Percentiles rank a stretch among this genome's conserved stretches.
Conservation (phyloP, 352 stramenopile genomes). For the Globisporangium abappressorium region DNA sequence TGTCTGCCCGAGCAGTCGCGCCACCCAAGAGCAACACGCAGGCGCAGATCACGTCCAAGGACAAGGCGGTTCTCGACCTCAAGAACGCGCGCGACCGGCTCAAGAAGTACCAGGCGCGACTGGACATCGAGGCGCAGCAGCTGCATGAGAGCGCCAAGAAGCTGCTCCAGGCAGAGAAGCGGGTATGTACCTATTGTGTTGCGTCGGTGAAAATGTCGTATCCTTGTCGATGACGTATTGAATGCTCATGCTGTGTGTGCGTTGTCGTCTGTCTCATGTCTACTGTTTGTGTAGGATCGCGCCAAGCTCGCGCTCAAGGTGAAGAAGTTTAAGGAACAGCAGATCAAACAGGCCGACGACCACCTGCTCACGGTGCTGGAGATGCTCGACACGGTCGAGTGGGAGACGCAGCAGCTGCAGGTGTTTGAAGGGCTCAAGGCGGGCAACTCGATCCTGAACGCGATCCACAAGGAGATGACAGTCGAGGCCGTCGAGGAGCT, state of each 20-base stretch:
- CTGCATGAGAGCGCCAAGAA: constrained; percentile 78
- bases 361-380: constrained; percentile 85
- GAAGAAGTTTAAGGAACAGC: constrained; percentile 89
- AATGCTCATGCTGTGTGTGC: constrained; percentile 1
- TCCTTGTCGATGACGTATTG: not conserved
- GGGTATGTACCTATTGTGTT: constrained; percentile 27
- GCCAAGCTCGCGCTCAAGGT: constrained; percentile 86
- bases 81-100: constrained; percentile 89
- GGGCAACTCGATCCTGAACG: constrained; percentile 84
- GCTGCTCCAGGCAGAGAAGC: constrained; percentile 63
- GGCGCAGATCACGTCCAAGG: constrained; percentile 79
- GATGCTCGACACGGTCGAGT: constrained; percentile 88
- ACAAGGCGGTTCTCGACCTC: constrained; percentile 86
- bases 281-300: constrained; percentile 43
- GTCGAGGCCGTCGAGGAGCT: constrained; percentile 86
- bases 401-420: constrained; percentile 85
- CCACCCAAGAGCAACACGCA: constrained; percentile 26
- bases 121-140: constrained; percentile 79
- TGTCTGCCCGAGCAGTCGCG: not conserved
- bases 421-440: constrained; percentile 88
- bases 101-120: constrained; percentile 77
- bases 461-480: constrained; percentile 89
- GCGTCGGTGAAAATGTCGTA: not conserved
- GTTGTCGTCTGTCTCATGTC: not conserved
- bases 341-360: constrained; percentile 84